These are phyloP conservation scores for Lonicera japonica DNA, from an alignment of 129 eudicot genomes.

Conservation along the genomic window DNA sequence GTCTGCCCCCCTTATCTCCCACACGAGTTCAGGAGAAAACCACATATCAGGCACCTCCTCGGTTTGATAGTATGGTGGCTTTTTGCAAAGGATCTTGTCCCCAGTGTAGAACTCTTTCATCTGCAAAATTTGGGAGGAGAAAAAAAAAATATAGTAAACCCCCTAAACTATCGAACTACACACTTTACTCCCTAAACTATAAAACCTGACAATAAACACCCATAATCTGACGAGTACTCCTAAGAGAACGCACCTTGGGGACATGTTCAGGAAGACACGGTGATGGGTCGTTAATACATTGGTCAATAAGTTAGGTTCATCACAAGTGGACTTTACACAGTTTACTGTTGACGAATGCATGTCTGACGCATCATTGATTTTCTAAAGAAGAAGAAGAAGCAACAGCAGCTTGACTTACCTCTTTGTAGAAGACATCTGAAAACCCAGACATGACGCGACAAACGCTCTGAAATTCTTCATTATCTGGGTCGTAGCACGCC, in stretches of 20 bases:
- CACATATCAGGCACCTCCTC: constrained; percentile 86
- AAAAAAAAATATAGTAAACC: background rate
- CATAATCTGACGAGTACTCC: too few species aligned
- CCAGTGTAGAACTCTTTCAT: constrained; percentile 80
- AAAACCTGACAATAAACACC: too few species aligned
- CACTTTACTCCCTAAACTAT: too few species aligned
- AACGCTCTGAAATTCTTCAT: constrained; percentile 88
- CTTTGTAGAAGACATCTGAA: constrained; percentile 84
- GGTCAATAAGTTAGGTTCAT: too few species aligned
- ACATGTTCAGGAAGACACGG: too few species aligned
- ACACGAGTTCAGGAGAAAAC: constrained; percentile 77
- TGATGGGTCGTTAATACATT: too few species aligned
- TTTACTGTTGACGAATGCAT: too few species aligned
- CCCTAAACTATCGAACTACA: background rate
- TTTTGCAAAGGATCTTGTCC: constrained; percentile 53
- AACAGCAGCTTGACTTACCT: constrained; percentile 36
- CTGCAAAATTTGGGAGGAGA: constrained; percentile 22
- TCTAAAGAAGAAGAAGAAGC: too few species aligned
- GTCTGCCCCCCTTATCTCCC: constrained; percentile 94
- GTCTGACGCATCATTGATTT: too few species aligned
- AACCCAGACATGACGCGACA: constrained; percentile 98
- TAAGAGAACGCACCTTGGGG: too few species aligned
- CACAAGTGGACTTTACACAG: too few species aligned
- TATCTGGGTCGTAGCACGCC: constrained; percentile 95
- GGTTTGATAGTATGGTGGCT: constrained; percentile 76